phyloP scores from a whole-genome alignment of 768 basidiomycete species.

The Grammothele lineata region DNA sequence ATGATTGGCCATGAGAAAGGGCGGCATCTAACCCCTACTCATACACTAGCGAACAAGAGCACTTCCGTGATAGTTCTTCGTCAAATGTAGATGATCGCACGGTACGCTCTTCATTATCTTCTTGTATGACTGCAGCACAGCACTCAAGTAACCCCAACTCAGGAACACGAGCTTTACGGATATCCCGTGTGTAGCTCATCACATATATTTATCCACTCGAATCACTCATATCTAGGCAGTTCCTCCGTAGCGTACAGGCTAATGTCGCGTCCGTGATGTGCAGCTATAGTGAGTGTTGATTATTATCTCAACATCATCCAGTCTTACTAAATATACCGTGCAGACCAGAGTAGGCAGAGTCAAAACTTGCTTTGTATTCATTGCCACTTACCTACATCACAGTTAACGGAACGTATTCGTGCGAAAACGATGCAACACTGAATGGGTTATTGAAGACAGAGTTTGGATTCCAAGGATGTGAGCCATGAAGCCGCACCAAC shows the following conservation, averaged over 20 bases:
- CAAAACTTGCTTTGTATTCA: too few relatives aligned
- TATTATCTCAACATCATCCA: not conserved
- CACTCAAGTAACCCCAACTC: conserved; percentile 19
- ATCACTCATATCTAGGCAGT: too few relatives aligned
- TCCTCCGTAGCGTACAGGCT: conserved; percentile 67
- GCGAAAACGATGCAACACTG: conserved; percentile 64
- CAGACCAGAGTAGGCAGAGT: conserved; percentile 14
- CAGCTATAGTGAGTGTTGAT: conserved; percentile 50
- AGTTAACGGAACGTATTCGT: conserved; percentile 67
- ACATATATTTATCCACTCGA: not conserved
- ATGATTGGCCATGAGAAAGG: not conserved
- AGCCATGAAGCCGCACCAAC: not conserved
- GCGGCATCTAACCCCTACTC: not conserved
- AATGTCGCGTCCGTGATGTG: conserved; percentile 73
- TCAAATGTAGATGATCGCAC: conserved; percentile 67
- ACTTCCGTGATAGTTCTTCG: conserved; percentile 45
- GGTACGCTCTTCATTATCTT: conserved; percentile 8
- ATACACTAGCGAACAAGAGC: conserved; percentile 50
- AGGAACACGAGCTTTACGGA: conserved; percentile 64
- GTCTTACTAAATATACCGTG: too few relatives aligned
- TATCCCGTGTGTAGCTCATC: conserved; percentile 36
- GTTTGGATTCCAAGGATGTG: conserved; percentile 38
- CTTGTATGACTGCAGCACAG: too few relatives aligned
- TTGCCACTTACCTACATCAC: conserved; percentile 10
- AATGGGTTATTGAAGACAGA: conserved; percentile 48